Conservation (phyloP, 2,329 filamentous ascomycete species). For the Phoma herbarum region DNA sequence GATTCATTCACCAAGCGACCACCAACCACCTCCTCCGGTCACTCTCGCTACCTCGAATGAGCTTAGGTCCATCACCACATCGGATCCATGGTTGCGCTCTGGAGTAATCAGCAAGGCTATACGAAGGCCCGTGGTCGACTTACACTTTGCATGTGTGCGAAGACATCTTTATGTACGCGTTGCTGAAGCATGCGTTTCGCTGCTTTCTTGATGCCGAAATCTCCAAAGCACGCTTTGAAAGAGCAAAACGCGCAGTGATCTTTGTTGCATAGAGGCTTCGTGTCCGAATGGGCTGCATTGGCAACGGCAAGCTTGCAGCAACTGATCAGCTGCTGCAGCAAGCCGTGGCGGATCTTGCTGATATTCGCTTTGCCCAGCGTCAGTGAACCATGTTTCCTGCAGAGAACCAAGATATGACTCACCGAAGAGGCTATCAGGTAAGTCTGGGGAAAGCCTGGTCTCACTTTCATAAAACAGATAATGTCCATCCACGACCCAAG, state of each 20-base stretch:
- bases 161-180: background rate
- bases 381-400: no score
- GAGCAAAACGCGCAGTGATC: background rate
- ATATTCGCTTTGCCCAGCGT: no score
- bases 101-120: background rate
- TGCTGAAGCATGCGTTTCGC: background rate
- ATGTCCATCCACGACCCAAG: no score
- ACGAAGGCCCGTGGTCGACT: background rate
- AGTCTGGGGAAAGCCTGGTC: no score
- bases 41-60: background rate
- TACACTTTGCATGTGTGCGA: constrained; percentile 1
- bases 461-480: no score
- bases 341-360: no score
- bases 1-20: background rate
- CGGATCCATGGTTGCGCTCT: background rate
- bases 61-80: background rate
- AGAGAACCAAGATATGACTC: no score
- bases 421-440: no score
- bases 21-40: background rate
- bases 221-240: background rate
- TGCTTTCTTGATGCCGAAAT: constrained; percentile 1
- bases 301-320: background rate
- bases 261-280: background rate
- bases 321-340: background rate
- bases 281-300: background rate